phyloP scores from a whole-genome alignment of 441 rosid species.

The California macrophylla region DNA sequence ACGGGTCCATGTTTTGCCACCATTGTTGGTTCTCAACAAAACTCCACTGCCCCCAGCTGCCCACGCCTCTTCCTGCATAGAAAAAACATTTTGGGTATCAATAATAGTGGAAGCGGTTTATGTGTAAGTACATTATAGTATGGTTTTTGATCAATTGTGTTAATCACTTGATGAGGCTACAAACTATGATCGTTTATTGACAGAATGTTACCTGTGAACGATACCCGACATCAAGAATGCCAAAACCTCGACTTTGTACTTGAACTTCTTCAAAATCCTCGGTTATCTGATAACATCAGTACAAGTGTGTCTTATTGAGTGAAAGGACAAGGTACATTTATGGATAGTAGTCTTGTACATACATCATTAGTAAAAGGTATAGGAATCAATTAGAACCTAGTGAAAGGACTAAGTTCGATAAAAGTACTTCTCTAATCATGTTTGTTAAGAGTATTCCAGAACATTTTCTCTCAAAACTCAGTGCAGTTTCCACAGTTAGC shows the following conservation, averaged over 20 bases:
- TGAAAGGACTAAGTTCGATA: neutral
- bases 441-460: neutral
- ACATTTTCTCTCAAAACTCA: neutral
- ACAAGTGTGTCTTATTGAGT: conserved; percentile 9
- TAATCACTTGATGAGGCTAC: neutral
- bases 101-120: neutral
- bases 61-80: conserved; percentile 85
- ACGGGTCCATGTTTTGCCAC: conserved; percentile 82
- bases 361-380: neutral
- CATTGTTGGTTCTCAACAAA: conserved; percentile 76
- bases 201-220: conserved; percentile 56
- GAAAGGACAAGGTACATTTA: neutral
- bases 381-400: neutral
- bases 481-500: neutral
- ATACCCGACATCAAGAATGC: conserved; percentile 89
- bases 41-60: conserved; percentile 94
- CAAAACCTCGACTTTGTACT: conserved; percentile 92
- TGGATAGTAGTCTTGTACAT: neutral
- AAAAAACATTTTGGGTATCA: neutral
- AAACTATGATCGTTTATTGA: neutral
- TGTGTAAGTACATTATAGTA: too few relatives aligned
- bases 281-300: conserved; percentile 37
- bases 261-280: conserved; percentile 88
- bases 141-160: too few relatives aligned
- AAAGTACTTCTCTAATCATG: neutral